Evolutionary conservation across 2,329 filamentous ascomycete genomes (phyloP), one percentile per base, ranked within the genome.

Genomic region (Colletotrichum endophyticum): DNA sequence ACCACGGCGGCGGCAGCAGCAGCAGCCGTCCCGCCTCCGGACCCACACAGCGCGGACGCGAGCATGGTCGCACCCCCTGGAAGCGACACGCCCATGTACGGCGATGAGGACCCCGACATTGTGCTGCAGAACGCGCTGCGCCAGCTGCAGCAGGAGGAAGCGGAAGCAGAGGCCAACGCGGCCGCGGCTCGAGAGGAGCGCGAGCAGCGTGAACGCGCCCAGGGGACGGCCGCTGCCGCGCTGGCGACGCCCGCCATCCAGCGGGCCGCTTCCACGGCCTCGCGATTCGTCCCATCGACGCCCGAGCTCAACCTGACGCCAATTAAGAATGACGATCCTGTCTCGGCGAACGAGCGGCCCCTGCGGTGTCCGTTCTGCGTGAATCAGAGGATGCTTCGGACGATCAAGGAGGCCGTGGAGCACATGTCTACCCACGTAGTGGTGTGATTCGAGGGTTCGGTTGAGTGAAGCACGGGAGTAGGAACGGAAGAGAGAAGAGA

Each of bases 371-470:
- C 91, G 1, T 92, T 91, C 78, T 92, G 91, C 77, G 87, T 92
- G 44, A 92, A 92, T 78, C 89, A 91, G 79, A 87, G 91, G 8
- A 91, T 92, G 90, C 85, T 92, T 68, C 86, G 90, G 22, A 90
- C 87, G 2, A 90, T 92, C 62, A 92, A 91, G 82, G 91, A 92
- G 81, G 90, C 91, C 6, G 90, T 92, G 5, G 91, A 92, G 81
- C 91, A 92, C 80, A 85, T 92, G 86, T 91, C 90, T 13, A 92
- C 90, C 3, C 91, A 92, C 76, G 91, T 92, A 6, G 88, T 92
- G 16, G 89, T 92, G 22, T 90, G 81, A 81, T 27, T 27, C 22
- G n/a, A 30, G 70, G 22, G 1, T 19, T 34, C n/a, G n/a, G n/a
- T n/a, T 49, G 34, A 32, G 22, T n/a, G 30, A 6, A 68, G 44